Percentiles rank a stretch among this genome's conserved stretches.
phyloP scores from a whole-genome alignment of 441 rosid species.

The Adansonia gregorii region DNA sequence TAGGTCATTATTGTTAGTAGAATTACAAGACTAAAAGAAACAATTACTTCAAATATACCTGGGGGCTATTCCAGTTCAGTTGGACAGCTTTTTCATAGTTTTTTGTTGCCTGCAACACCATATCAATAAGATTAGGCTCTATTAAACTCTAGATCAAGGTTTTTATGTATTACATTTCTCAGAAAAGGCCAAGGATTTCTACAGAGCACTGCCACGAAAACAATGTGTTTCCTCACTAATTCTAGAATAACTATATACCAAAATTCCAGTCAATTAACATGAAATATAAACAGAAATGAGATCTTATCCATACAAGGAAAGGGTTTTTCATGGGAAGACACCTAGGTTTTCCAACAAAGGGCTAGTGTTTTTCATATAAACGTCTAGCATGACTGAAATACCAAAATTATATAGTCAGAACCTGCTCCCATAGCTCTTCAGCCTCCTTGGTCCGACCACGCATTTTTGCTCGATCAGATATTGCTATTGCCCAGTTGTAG shows the following conservation, averaged over 20 bases:
- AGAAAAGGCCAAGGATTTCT: neutral
- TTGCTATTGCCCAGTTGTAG: conserved; percentile 99
- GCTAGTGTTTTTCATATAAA: neutral
- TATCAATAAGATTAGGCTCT: conserved; percentile 20
- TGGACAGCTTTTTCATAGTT: conserved; percentile 95
- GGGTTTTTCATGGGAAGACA: neutral
- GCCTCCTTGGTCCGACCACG: conserved; percentile 99
- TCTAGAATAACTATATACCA: conserved; percentile 15
- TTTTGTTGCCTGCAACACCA: conserved; percentile 75
- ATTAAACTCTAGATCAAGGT: neutral
- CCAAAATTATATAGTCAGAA: conserved; percentile 32
- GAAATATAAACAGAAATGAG: neutral
- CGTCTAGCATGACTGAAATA: conserved; percentile 16
- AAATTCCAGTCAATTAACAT: conserved; percentile 14
- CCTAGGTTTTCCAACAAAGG: conserved; percentile 3
- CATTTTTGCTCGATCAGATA: conserved; percentile 98
- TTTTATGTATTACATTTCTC: neutral
- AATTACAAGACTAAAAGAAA: conserved; percentile 19
- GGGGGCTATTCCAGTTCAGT: conserved; percentile 98
- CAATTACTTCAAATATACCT: conserved; percentile 46
- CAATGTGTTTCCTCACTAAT: neutral
- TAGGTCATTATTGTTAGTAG: conserved; percentile 14
- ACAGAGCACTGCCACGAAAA: conserved; percentile 1
- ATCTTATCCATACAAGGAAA: neutral
- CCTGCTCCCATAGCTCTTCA: conserved; percentile 98